These are phyloP conservation scores for Coniochaeta sp. DNA, from an alignment of 2,329 filamentous ascomycete genomes.

Conservation along the genomic window DNA sequence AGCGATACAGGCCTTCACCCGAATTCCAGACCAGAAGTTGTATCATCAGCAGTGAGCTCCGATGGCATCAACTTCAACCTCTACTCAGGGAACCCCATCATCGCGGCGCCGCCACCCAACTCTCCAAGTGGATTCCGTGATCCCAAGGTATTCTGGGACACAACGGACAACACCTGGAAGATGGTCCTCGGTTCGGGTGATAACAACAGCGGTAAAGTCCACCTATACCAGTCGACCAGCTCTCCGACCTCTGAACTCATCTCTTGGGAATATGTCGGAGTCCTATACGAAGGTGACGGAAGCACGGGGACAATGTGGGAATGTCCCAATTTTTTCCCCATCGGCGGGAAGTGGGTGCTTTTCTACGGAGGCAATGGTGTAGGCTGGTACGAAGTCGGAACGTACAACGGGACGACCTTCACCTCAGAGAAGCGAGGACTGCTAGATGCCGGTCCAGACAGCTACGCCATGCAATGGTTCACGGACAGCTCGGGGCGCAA, in stretches of 20 bases:
- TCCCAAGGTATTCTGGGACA: conserved; percentile 16
- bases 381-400: conserved; percentile 16
- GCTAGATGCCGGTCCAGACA: conserved; percentile 16
- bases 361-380: conserved; percentile 15
- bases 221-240: conserved; percentile 12
- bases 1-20: conserved; percentile 15
- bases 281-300: conserved; percentile 16
- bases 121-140: conserved; percentile 14
- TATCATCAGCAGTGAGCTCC: conserved; percentile 13
- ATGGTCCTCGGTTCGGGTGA: conserved; percentile 14
- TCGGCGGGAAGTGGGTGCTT: conserved; percentile 18
- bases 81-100: conserved; percentile 9
- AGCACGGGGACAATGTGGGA: conserved; percentile 17
- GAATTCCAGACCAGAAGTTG: conserved; percentile 11
- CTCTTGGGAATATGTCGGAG: conserved; percentile 14
- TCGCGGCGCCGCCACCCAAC: conserved; percentile 10
- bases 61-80: conserved; percentile 14
- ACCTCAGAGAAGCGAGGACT: conserved; percentile 16
- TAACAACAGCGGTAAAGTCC: conserved; percentile 10
- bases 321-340: conserved; percentile 18
- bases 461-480: conserved; percentile 23
- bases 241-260: conserved; percentile 5
- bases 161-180: conserved; percentile 16
- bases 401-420: conserved; percentile 14
- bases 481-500: conserved; percentile 18